Evolutionary conservation across 176 grass and related monocot species (phyloP).

Genomic region (Cocos nucifera): DNA sequence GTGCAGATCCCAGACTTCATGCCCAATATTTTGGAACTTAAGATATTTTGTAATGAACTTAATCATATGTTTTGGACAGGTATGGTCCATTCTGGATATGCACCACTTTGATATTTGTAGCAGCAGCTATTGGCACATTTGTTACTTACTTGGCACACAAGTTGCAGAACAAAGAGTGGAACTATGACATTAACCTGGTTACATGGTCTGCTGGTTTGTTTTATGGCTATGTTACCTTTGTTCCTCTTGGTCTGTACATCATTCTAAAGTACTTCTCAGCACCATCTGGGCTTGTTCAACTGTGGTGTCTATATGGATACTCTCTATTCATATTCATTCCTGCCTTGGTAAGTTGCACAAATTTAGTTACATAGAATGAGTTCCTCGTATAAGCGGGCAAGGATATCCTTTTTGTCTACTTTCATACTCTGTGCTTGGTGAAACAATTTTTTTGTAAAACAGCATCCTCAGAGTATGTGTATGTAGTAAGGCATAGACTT

Average conservation of each 20-base stretch:
- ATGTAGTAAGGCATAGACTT: too few relatives aligned
- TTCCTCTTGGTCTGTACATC: slow-evolving; percentile 76
- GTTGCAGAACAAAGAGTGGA: slow-evolving; percentile 94
- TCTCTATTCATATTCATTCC: slow-evolving; percentile 96
- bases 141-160: slow-evolving; percentile 89
- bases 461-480: too few relatives aligned
- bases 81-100: slow-evolving; percentile 99
- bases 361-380: too few relatives aligned
- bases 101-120: slow-evolving; percentile 91
- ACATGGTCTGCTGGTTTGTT: slow-evolving; percentile 97
- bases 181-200: slow-evolving; percentile 92
- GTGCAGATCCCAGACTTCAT: too few relatives aligned
- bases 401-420: too few relatives aligned
- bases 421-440: too few relatives aligned
- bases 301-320: slow-evolving; percentile 98
- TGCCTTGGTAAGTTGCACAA: slow-evolving; percentile 49
- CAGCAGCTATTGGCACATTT: slow-evolving; percentile 92
- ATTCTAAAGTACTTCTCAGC: slow-evolving; percentile 98
- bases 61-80: slow-evolving; percentile 31
- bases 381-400: too few relatives aligned
- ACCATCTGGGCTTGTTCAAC: slow-evolving; percentile 79
- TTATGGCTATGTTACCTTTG: slow-evolving; percentile 90
- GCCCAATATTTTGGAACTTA: too few relatives aligned
- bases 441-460: too few relatives aligned
- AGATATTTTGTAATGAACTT: too few relatives aligned